Evolutionary conservation across 129 eudicot genomes (phyloP), one percentile per base, ranked within the genome.

Genomic region (Escallonia rubra): DNA sequence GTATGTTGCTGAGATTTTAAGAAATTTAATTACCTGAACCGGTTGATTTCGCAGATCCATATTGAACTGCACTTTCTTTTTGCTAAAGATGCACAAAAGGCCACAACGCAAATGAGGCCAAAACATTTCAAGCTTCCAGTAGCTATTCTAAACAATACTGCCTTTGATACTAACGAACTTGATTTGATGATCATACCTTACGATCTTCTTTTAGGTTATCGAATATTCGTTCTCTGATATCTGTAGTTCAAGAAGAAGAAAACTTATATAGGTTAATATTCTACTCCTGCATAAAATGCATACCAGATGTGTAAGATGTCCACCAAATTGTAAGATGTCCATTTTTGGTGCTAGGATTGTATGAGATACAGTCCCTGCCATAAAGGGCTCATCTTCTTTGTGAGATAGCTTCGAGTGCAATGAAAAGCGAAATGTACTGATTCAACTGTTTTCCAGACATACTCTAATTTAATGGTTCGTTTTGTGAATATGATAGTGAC

Each of bases 11-110:
- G 59, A 61, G 57, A 47, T 14, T 44, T n/a, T 8, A 43, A 49
- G 15, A 72, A 15, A 46, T 12, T 41, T 71, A 13, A 14, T 81
- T 67, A 89, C 93, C 96, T 80, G 96, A 83, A 44, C 78, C 87
- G 66, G 84, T 72, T 8, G 96, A 81, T 49, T 82, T 80, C 16
- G 76, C 72, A 44, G 96, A 89, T 72, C 96, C 93, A 77, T 80
- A 72, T 66, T 84, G 86, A 67, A 81, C 80, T 34, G 86, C 72
- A 54, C 86, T 77, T 70, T 73, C 78, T 67, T 79, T 83, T 65
- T 76, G 84, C 83, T 73, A 67, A 57, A 60, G 14, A 58, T 49
- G 53, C 61, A 70, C 59, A 70, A 67, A 42, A 57, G 68, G 14
- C 34, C 8, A 72, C 42, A 10, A 56, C 57, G 46, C 65, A 57